Evolutionary conservation across 345 rosid species (phyloP), one percentile per base, ranked within the genome.

Genomic region (Brassica cretica): DNA sequence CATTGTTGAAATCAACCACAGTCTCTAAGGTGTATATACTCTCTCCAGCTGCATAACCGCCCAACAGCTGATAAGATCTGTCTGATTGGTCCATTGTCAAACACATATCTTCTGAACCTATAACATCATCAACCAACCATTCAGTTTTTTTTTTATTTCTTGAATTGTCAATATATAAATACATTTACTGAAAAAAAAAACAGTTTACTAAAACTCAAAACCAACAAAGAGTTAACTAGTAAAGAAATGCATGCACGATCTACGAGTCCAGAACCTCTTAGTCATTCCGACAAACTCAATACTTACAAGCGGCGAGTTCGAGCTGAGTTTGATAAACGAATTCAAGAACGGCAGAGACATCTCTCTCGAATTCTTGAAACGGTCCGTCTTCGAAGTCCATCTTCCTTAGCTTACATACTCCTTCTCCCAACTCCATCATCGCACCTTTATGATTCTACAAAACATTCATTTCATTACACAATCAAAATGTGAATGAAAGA

Each of bases 381-480:
- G 97, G 95, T 6, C 97, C 97, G 8, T 82, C 77, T 33, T 77
- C 72, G 49, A 91, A 89, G 72, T 92, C 77, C 95, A 92, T 87
- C 85, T 91, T 92, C 81, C 88, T 88, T 55, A 94, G 90, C 86
- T 91, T 94, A 63, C 95, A 85, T 0, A 94, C 66, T 32, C 98
- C 97, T 72, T 92, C 98, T 64, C 97, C 98, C 44, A 94, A 74
- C 86, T 94, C 96, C 92, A 94, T 89, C 98, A 94, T 94, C 2
- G 97, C 96, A 71, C 96, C 98, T 78, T 84, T 90, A 80, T 94
- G 97, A 74, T 94, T 92, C 96, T 92, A 65, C 74, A 51, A 51
- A 56, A 19, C 41, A 19, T 7, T 3, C 18, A 12, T 60, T 46
- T 10, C 61, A 2, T 1, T 21, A 41, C 8, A 6, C 7, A 66